phyloP scores from a whole-genome alignment of 768 basidiomycete species.

The Lentinula lateritia region DNA sequence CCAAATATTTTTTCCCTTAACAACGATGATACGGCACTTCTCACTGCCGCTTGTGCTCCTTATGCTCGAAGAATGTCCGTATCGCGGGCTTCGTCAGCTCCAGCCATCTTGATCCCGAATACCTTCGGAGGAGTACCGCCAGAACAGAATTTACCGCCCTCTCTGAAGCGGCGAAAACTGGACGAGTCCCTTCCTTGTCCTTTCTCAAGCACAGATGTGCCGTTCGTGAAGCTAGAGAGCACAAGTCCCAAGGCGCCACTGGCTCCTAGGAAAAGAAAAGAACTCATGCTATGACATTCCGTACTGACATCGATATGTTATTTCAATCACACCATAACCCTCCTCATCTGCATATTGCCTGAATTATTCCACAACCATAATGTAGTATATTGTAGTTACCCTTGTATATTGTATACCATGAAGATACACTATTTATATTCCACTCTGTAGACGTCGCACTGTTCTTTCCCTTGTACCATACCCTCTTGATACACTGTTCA shows the following conservation, averaged over 20 bases:
- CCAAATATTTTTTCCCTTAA: background rate
- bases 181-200: background rate
- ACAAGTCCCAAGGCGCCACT: background rate
- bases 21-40: background rate
- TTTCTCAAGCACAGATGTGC: no score
- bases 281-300: background rate
- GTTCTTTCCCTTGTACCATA: no score
- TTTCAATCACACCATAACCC: background rate
- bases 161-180: slow-evolving; percentile 2
- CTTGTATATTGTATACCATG: no score
- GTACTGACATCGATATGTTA: background rate
- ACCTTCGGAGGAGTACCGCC: background rate
- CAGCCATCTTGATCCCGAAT: background rate
- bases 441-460: no score
- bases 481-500: no score
- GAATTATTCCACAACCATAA: background rate
- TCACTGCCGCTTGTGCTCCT: background rate
- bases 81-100: background rate
- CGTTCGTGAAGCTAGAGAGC: background rate
- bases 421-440: no score
- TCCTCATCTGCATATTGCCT: background rate
- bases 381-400: background rate
- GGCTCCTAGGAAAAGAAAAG: background rate
- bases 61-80: background rate
- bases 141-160: background rate